These are phyloP conservation scores for Acacia melanoxylon DNA, from an alignment of 306 rosid species.

Conservation along the genomic window DNA sequence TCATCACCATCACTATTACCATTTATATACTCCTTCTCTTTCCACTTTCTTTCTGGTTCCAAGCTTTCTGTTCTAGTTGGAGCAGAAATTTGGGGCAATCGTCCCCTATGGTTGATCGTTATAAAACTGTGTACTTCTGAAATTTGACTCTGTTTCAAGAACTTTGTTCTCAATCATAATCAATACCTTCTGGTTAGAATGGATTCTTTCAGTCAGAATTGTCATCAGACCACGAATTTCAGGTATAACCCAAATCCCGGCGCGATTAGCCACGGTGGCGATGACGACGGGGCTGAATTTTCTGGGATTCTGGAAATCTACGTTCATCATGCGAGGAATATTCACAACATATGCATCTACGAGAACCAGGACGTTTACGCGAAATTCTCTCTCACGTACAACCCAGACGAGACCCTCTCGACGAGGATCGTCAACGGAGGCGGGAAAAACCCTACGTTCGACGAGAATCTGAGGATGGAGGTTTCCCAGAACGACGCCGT, in stretches of 20 bases:
- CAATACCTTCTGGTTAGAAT: slow-evolving; percentile 34
- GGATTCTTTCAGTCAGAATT: slow-evolving; percentile 67
- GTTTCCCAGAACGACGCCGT: slow-evolving; percentile 75
- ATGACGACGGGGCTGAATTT: slow-evolving; percentile 52
- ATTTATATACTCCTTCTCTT: not conserved
- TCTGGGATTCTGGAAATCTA: slow-evolving; percentile 71
- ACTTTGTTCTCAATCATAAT: not conserved
- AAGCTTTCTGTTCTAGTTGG: not conserved
- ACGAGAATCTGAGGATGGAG: slow-evolving; percentile 70
- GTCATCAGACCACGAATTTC: slow-evolving; percentile 48
- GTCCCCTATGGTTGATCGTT: slow-evolving; percentile 16
- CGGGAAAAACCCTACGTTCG: slow-evolving; percentile 80
- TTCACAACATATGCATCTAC: slow-evolving; percentile 91
- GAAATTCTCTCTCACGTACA: slow-evolving; percentile 81
- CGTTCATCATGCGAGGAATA: slow-evolving; percentile 88
- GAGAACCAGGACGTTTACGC: slow-evolving; percentile 96
- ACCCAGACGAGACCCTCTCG: slow-evolving; percentile 79
- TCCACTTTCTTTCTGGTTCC: slow-evolving; percentile 3
- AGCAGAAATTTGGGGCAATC: not conserved
- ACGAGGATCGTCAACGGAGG: slow-evolving; percentile 77
- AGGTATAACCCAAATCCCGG: slow-evolving; percentile 56
- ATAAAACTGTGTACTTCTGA: not conserved
- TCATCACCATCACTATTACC: not conserved
- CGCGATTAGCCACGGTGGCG: slow-evolving; percentile 28
- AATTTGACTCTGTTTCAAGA: slow-evolving; percentile 23